Conservation (phyloP, 108 stramenopile species). For the Fistulifera pelliculosa region DNA sequence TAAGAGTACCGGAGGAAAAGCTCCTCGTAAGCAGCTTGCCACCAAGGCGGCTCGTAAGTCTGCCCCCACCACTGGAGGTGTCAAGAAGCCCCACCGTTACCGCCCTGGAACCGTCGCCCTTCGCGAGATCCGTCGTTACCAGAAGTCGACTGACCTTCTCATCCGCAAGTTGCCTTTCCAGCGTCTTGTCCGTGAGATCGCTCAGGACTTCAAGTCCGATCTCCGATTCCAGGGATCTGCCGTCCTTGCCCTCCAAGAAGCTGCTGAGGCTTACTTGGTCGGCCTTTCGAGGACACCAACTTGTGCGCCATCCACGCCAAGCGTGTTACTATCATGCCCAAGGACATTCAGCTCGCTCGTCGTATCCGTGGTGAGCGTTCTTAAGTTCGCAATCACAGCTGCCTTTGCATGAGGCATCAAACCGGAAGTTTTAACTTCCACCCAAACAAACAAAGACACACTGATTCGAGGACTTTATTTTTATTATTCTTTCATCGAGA, state of each 20-base stretch:
- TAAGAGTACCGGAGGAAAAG: conserved; percentile 97
- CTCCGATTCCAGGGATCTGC: conserved; percentile 96
- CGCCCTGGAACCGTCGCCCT: conserved; percentile 96
- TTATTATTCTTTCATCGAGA: no score
- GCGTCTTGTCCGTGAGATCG: conserved; percentile 94
- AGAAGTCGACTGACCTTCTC: conserved; percentile 90
- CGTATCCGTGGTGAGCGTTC: conserved; percentile 52
- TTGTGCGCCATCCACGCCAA: conserved; percentile 95
- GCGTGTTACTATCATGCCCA: conserved; percentile 98
- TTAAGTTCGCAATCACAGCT: neutral
- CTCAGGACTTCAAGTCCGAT: conserved; percentile 95
- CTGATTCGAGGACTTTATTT: conserved; percentile 13
- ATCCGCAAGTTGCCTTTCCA: conserved; percentile 97
- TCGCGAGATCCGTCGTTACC: conserved; percentile 96
- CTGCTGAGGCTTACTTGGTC: conserved; percentile 92
- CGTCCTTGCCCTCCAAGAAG: conserved; percentile 91
- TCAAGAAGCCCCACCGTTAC: conserved; percentile 90
- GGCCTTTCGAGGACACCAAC: conserved; percentile 97
- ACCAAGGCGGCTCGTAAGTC: conserved; percentile 88
- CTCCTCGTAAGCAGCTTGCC: conserved; percentile 88
- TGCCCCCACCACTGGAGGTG: conserved; percentile 81
- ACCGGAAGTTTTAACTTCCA: conserved; percentile 24
- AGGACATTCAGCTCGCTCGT: conserved; percentile 48
- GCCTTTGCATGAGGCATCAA: neutral
- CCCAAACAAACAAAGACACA: conserved; percentile 10